These are phyloP conservation scores for Coemansia sp. DNA, from an alignment of 192 early-diverging fungal genomes.

Conservation along the genomic window DNA sequence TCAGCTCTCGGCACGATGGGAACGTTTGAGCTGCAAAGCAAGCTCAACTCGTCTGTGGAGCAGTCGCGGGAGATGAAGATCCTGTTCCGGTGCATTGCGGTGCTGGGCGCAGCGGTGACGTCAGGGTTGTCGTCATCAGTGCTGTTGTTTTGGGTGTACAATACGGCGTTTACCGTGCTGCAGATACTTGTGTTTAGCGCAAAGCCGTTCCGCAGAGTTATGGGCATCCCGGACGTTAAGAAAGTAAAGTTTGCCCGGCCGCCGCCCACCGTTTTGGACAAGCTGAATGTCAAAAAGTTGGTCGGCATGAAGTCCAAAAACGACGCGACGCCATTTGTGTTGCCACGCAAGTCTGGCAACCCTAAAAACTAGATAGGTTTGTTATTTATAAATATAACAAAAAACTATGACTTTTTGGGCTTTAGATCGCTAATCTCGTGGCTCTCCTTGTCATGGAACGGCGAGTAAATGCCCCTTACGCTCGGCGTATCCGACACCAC, in stretches of 20 bases:
- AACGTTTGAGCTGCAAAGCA: conserved; percentile 64
- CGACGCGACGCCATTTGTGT: conserved; percentile 15
- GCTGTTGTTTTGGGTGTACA: conserved; percentile 85
- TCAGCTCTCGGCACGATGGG: conserved; percentile 69
- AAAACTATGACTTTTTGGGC: not conserved
- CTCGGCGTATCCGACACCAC: conserved; percentile 77
- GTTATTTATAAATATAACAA: conserved; percentile 1
- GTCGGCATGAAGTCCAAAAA: conserved; percentile 12
- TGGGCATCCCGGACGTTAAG: conserved; percentile 60
- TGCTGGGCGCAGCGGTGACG: conserved; percentile 52
- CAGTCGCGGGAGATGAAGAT: conserved; percentile 38
- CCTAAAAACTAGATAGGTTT: not conserved
- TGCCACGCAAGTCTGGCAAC: conserved; percentile 22
- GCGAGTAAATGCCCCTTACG: conserved; percentile 82
- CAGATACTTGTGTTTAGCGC: conserved; percentile 70
- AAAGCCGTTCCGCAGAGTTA: conserved; percentile 55
- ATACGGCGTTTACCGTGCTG: conserved; percentile 67
- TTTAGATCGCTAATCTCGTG: conserved; percentile 59
- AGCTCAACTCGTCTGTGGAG: conserved; percentile 22
- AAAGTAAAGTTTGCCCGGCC: conserved; percentile 29
- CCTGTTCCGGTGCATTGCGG: conserved; percentile 49
- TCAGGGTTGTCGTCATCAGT: conserved; percentile 60
- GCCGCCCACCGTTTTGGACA: conserved; percentile 13
- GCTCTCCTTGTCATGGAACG: conserved; percentile 67
- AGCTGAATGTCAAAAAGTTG: conserved; percentile 11